Conservation (phyloP, 805 yeast species). For the Clavispora phyllophila region DNA sequence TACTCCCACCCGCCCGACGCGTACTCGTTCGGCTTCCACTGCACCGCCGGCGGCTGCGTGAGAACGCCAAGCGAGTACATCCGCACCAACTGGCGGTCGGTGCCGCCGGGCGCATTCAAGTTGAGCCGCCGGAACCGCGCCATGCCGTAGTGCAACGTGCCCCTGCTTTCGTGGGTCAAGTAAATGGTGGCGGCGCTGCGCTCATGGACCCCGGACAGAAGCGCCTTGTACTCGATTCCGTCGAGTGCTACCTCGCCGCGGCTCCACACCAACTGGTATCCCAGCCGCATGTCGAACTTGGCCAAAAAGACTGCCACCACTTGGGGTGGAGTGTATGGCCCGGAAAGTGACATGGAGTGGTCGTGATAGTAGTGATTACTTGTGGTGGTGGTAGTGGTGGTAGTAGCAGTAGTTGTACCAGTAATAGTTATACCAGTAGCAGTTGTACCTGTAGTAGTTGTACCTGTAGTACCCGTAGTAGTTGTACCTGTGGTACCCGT, state of each 20-base stretch:
- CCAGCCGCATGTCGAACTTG: constrained; percentile 31
- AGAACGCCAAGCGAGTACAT: constrained; percentile 65
- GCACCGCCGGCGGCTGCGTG: constrained; percentile 36
- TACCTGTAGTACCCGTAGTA: no score
- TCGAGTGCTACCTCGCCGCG: constrained; percentile 12
- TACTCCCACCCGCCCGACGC: constrained; percentile 42
- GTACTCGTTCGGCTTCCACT: constrained; percentile 40
- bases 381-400: no score
- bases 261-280: constrained; percentile 36
- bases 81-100: constrained; percentile 35
- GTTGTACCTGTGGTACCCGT: no score
- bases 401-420: no score
- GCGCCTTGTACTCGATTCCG: constrained; percentile 35
- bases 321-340: constrained; percentile 16
- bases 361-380: no score
- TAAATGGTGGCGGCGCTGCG: constrained; percentile 24
- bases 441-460: no score
- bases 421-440: no score
- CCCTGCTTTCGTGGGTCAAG: constrained; percentile 23
- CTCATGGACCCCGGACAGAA: constrained; percentile 41
- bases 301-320: constrained; percentile 30
- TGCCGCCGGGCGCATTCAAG: constrained; percentile 6
- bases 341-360: neutral
- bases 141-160: constrained; percentile 29
- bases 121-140: constrained; percentile 27